Evolutionary conservation across 345 rosid species (phyloP), one percentile per base, ranked within the genome.

Genomic region (rapeseed (Brassica napus)): DNA sequence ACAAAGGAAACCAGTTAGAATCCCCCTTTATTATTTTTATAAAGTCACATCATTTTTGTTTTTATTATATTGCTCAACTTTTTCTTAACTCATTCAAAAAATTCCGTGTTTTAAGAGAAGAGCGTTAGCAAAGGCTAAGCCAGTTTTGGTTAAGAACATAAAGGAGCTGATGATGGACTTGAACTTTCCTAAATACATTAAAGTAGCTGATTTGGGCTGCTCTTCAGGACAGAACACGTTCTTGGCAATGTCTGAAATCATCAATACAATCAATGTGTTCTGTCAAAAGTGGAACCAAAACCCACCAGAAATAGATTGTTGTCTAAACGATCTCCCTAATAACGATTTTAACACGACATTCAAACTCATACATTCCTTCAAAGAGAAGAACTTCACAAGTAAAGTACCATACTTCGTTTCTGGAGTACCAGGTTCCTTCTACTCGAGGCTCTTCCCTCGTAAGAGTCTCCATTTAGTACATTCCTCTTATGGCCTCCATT

Each of bases 161-260:
- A 70, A 75, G 72, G 83, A 76, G 7, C 6, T 69, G 44, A 44
- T 62, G 52, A 64, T 23, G 30, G 12, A 34, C 42, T 74, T 79
- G 23, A 16, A 26, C 18, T 68, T 82, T 61, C 80, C 86, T 3
- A 4, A 21, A 4, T 35, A 39, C 73, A 69, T 84, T 2, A 74
- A 79, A 28, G 64, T 83, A 47, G 86, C 83, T 8, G 91, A 88
- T 54, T 68, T 88, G 54, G 91, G 89, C 3, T 88, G 91, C 49
- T 82, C 86, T 65, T 82, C 89, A 1, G 91, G 88, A 78, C 85
- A 86, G 39, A 88, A 83, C 60, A 70, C 89, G 1, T 59, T 88
- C 37, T 14, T 82, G 23, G 74, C 58, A 3, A 31, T 79, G 69
- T 73, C 70, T 26, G 78, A 73, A 49, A 68, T 73, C n/a, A 16